A percentile compares a stretch with the other conserved stretches of the same genome.
phyloP scores from a whole-genome alignment of 2,329 filamentous ascomycete genomes.

The Aspergillus alliaceus region DNA sequence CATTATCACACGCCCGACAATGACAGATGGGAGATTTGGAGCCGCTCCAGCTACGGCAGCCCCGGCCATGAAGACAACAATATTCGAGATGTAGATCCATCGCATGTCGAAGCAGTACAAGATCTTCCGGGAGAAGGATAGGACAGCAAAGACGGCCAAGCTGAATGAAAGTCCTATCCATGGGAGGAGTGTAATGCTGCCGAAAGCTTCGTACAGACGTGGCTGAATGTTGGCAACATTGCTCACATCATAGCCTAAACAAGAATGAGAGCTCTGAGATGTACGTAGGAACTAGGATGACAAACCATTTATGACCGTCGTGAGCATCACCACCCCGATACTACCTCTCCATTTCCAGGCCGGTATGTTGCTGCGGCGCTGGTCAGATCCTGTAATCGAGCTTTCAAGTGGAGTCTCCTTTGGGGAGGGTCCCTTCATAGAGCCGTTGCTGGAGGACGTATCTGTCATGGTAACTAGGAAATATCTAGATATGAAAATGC shows the following conservation, averaged over 20 bases:
- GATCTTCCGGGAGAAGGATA: constrained; percentile 7
- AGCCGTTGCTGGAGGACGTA: not conserved
- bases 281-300: not conserved
- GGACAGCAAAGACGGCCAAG: constrained; percentile 11
- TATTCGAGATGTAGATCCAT: not conserved
- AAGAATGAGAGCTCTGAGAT: no score
- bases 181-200: constrained; percentile 14
- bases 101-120: constrained; percentile 2
- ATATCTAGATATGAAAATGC: not conserved
- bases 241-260: constrained; percentile 19
- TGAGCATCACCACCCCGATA: constrained; percentile 9
- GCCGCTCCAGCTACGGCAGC: constrained; percentile 1
- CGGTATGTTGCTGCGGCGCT: not conserved
- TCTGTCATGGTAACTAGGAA: not conserved
- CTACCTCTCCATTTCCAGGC: constrained; percentile 16
- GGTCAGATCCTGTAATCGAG: not conserved
- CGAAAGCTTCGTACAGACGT: constrained; percentile 14
- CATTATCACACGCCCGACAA: constrained; percentile 2
- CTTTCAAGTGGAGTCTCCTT: not conserved
- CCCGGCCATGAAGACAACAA: constrained; percentile 1
- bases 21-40: not conserved
- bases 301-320: constrained; percentile 13
- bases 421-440: not conserved
- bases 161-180: constrained; percentile 16
- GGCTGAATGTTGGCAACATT: constrained; percentile 19